Evolutionary conservation across 345 rosid genomes (phyloP).

Genomic region (Brassica incana): DNA sequence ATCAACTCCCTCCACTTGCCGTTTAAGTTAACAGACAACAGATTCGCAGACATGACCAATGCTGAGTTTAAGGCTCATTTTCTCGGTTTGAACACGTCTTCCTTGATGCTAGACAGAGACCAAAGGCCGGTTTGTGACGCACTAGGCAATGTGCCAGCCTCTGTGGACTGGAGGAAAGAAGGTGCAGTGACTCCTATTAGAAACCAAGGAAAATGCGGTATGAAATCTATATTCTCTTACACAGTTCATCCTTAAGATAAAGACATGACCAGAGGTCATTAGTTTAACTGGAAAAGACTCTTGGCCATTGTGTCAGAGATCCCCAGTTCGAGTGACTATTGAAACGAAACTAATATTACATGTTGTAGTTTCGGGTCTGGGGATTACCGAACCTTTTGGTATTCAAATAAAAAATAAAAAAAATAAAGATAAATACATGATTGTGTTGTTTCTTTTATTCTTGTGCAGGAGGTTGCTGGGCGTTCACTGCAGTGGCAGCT

Average conservation of each 20-base stretch:
- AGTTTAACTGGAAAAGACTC: too few relatives aligned
- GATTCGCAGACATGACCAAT: slow-evolving; percentile 81
- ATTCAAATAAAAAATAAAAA: too few relatives aligned
- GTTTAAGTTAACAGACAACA: slow-evolving; percentile 68
- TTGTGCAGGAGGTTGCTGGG: slow-evolving; percentile 88
- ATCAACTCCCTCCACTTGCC: slow-evolving; percentile 66
- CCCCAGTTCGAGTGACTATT: too few relatives aligned
- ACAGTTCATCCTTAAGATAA: not conserved
- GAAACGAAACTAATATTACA: too few relatives aligned
- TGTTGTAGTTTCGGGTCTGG: too few relatives aligned
- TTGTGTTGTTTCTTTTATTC: not conserved
- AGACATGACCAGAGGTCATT: not conserved
- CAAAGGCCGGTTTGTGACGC: not conserved
- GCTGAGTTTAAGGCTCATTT: slow-evolving; percentile 57
- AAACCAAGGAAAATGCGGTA: slow-evolving; percentile 88
- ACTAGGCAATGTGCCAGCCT: slow-evolving; percentile 31
- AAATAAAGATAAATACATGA: not conserved
- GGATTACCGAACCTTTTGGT: too few relatives aligned
- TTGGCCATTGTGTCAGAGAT: too few relatives aligned
- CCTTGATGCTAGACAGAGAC: not conserved
- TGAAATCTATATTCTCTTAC: slow-evolving; percentile 3
- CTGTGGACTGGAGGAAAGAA: slow-evolving; percentile 77
- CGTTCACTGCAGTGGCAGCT: slow-evolving; percentile 85
- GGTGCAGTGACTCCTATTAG: slow-evolving; percentile 83
- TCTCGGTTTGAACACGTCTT: slow-evolving; percentile 44